Conservation (phyloP, 2,329 filamentous ascomycete species). For the Colletotrichum cereale region DNA sequence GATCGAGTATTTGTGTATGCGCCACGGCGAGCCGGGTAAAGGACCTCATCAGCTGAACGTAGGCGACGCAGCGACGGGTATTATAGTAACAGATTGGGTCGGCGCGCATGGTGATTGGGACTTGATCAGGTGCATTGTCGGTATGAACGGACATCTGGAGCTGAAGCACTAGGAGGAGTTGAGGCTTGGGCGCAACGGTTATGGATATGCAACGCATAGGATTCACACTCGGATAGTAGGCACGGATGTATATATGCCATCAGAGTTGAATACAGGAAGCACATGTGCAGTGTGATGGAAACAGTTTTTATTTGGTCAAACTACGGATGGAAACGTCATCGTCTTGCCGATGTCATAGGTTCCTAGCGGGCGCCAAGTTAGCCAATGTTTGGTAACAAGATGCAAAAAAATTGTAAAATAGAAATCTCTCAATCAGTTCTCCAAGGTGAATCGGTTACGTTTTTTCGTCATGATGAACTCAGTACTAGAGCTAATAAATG, state of each 20-base stretch:
- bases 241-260: not conserved
- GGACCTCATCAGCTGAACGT: constrained; percentile 64
- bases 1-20: constrained; percentile 71
- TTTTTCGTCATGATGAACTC: constrained; percentile 69
- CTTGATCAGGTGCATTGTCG: constrained; percentile 85
- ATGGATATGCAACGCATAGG: not conserved
- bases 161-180: constrained; percentile 53
- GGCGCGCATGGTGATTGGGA: constrained; percentile 92
- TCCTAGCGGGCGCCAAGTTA: constrained; percentile 23
- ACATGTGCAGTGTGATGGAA: not conserved
- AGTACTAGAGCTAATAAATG: constrained; percentile 60
- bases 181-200: not conserved
- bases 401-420: constrained; percentile 30
- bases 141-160: constrained; percentile 84
- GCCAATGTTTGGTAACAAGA: constrained; percentile 1
- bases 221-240: not conserved
- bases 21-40: constrained; percentile 65
- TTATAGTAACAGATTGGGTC: constrained; percentile 95
- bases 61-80: constrained; percentile 83
- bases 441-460: constrained; percentile 67
- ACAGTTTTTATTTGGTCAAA: not conserved
- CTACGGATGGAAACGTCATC: not conserved
- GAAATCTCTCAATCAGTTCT: constrained; percentile 66
- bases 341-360: not conserved
- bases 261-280: not conserved